Base-by-base conservation (phyloP, 805 yeast species). In the Yarrowia deformans region DNA sequence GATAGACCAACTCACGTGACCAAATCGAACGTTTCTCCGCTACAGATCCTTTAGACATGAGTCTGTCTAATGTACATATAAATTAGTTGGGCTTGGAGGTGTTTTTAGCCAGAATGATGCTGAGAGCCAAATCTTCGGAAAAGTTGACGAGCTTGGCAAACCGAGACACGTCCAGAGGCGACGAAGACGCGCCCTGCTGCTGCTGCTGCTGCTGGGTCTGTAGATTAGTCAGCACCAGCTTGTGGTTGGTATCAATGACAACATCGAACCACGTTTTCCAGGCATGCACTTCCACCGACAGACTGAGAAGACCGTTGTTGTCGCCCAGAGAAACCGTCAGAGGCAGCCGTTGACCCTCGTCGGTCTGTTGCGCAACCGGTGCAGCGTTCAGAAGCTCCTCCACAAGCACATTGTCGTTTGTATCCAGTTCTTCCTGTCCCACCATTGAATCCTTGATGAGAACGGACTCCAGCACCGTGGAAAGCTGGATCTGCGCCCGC, bases 401-500 rank as follows among this genome's bases (percentile, higher is more conserved):
- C 2, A 60, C 70, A 8, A 60, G 43, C 13, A 60, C 68, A 14
- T 43, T 43, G 19, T 68, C 70, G 32, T 67, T 42, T 8, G 67
- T 45, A 6, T 67, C 52, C 5, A 46, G 42, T 8, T 45, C 50
- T 16, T 52, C 69, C 16, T 60, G 68, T 10, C 68, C 68, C 4
- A 63, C 29, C 42, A 45, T 50, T 3, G 69, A 43, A n/a, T 42
- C 46, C 13, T 43, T 48, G 35, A 64, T 64, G 16, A 73, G 50
- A 3, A 75, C 66, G 8, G 72, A 69, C 8, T 54, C 55, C 12
- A 72, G 64, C 1, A 74, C 68, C 14, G 67, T 67, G 9, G 60
- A 55, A 0, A 72, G 69, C 29, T 60, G 50, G 6, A 71, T 66
- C 40, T 70, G 75, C 14, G 68, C 45, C 19, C 77, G 70, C 6